Conservation (phyloP, 2,329 filamentous ascomycete species). For the Cordyceps pruinosa region DNA sequence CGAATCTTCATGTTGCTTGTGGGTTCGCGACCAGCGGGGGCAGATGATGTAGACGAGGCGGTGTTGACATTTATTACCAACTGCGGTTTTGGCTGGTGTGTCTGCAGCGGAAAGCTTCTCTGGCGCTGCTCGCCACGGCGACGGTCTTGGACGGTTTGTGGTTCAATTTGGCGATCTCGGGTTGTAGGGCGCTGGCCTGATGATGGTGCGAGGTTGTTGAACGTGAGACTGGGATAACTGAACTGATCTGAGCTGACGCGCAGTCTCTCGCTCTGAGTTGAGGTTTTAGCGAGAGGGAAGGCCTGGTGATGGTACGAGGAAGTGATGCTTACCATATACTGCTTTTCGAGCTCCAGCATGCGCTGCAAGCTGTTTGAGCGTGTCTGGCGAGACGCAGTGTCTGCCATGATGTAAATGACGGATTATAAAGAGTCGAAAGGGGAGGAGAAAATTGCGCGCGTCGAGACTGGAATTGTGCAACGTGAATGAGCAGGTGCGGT, state of each 20-base stretch:
- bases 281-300: background rate
- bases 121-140: slow-evolving; percentile 3
- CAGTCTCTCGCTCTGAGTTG: slow-evolving; percentile 9
- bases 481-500: slow-evolving; percentile 5
- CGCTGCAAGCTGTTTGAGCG: slow-evolving; percentile 46
- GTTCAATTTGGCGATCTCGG: background rate
- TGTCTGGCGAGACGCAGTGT: slow-evolving; percentile 9
- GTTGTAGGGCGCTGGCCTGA: background rate
- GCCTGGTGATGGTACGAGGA: background rate
- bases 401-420: slow-evolving; percentile 6
- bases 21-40: background rate
- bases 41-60: background rate
- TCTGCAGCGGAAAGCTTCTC: slow-evolving; percentile 8
- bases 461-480: background rate
- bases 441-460: background rate
- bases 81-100: background rate
- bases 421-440: background rate
- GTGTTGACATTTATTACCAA: slow-evolving; percentile 11
- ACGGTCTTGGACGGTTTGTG: slow-evolving; percentile 6
- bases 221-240: background rate
- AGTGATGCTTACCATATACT: slow-evolving; percentile 44
- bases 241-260: background rate
- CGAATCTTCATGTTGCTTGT: slow-evolving; percentile 5
- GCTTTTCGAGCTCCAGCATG: slow-evolving; percentile 54
- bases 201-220: background rate